Conservation (phyloP, 2,329 filamentous ascomycete species). For the Xylariales sp. region DNA sequence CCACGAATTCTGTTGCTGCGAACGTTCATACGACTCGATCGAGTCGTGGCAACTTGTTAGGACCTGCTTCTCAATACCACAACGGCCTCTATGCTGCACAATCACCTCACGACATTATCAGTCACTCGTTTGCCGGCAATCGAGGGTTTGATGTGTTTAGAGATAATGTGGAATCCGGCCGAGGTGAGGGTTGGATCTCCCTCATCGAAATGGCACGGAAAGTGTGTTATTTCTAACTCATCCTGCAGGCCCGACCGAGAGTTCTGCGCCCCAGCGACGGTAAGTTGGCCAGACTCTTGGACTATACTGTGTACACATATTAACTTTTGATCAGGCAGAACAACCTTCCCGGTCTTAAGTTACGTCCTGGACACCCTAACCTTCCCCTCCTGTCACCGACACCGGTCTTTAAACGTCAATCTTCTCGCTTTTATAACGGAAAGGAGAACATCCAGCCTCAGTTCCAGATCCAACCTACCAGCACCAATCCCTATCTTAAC, state of each 20-base stretch:
- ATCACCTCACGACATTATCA: no score
- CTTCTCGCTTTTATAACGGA: constrained; percentile 18
- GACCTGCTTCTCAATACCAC: no score
- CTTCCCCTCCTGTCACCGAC: constrained; percentile 26
- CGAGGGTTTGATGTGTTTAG: constrained; percentile 12
- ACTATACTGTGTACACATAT: constrained; percentile 17
- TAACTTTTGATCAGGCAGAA: constrained; percentile 16
- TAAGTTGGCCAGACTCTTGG: constrained; percentile 17
- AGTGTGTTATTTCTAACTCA: constrained; percentile 15
- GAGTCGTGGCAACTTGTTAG: neutral
- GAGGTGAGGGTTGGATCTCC: constrained; percentile 22
- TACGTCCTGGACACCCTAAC: constrained; percentile 33
- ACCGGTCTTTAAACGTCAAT: constrained; percentile 21
- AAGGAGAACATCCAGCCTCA: constrained; percentile 28
- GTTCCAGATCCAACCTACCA: constrained; percentile 18
- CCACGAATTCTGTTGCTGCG: neutral
- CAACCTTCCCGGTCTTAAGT: constrained; percentile 29
- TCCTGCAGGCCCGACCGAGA: constrained; percentile 15
- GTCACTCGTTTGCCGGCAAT: no score
- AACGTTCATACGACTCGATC: neutral
- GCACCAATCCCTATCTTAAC: constrained; percentile 24
- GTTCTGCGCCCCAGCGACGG: constrained; percentile 16
- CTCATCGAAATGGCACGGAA: constrained; percentile 10
- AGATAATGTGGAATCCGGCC: constrained; percentile 12
- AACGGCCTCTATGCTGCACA: no score